phyloP scores from a whole-genome alignment of 2,329 filamentous ascomycete genomes.

The Aspergillus uvarum region DNA sequence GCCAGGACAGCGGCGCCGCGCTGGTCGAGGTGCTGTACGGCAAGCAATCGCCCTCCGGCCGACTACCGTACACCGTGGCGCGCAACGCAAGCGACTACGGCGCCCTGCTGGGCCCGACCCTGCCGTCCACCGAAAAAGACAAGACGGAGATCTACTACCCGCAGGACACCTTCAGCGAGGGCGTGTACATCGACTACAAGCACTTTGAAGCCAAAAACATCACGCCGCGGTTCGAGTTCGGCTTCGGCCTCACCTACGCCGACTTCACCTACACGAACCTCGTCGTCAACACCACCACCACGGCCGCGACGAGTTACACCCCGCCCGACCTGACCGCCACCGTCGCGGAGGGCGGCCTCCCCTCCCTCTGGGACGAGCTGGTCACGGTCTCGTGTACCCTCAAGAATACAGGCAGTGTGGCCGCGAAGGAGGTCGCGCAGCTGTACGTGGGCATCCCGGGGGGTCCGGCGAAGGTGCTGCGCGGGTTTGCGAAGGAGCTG shows the following conservation, averaged over 20 bases:
- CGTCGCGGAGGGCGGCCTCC: conserved; percentile 3
- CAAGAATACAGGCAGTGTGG: conserved; percentile 50
- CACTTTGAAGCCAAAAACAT: conserved; percentile 8
- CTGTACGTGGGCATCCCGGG: conserved; percentile 54
- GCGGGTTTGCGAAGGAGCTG: conserved; percentile 54
- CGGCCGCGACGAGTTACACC: conserved; percentile 41
- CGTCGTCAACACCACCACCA: conserved; percentile 24
- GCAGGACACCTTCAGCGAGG: conserved; percentile 12
- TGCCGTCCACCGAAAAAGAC: background rate
- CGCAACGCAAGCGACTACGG: conserved; percentile 57
- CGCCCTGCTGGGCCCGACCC: background rate
- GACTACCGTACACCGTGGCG: conserved; percentile 58
- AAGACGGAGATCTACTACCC: conserved; percentile 6
- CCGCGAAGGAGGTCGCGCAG: conserved; percentile 55
- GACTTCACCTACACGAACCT: conserved; percentile 53
- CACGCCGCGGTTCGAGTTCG: conserved; percentile 10
- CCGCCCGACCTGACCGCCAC: conserved; percentile 35
- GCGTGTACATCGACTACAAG: conserved; percentile 16
- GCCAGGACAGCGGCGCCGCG: conserved; percentile 59
- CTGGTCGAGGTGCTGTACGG: conserved; percentile 59
- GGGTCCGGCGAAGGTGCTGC: conserved; percentile 37
- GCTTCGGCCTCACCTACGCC: conserved; percentile 32
- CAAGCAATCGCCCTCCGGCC: conserved; percentile 29
- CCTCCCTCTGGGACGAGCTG: conserved; percentile 6
- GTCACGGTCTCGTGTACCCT: conserved; percentile 47